phyloP scores from a whole-genome alignment of 495 filamentous ascomycete species.

The Aspergillus taichungensis region DNA sequence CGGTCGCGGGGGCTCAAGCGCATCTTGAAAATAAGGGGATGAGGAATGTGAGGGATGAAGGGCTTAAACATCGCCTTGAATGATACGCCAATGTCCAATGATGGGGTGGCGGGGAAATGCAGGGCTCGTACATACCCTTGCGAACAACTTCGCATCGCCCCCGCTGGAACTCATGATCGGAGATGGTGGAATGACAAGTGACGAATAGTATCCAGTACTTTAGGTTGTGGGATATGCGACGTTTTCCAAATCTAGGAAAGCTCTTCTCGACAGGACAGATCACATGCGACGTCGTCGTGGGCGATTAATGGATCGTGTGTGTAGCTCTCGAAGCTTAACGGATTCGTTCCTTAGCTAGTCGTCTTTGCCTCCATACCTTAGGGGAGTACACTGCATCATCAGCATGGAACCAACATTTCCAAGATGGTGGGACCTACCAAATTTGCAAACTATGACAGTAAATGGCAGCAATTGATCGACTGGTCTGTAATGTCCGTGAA shows the following conservation, averaged over 20 bases:
- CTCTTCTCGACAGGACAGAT: constrained; percentile 6
- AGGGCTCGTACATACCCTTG: constrained; percentile 64
- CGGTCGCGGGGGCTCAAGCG: too few species aligned
- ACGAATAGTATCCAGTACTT: not conserved
- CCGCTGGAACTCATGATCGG: constrained; percentile 64
- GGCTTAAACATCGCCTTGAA: not conserved
- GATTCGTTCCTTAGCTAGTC: constrained; percentile 14
- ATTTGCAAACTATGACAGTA: not conserved
- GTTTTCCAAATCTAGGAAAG: not conserved
- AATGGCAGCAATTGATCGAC: too few species aligned
- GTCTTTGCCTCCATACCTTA: constrained; percentile 16
- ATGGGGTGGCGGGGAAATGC: not conserved
- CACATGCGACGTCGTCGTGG: constrained; percentile 15
- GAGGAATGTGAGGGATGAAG: not conserved
- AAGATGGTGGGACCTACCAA: not conserved
- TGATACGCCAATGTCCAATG: too few species aligned
- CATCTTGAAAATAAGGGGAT: constrained; percentile 10
- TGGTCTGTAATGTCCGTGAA: too few species aligned
- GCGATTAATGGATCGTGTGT: constrained; percentile 3
- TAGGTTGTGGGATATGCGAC: not conserved
- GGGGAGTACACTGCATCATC: not conserved
- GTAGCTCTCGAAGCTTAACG: constrained; percentile 5
- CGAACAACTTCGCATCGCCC: constrained; percentile 98
- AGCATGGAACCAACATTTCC: constrained; percentile 1
- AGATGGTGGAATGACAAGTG: not conserved